These are phyloP conservation scores for Stylosanthes scabra DNA, from an alignment of 331 rosid species.

Conservation along the genomic window DNA sequence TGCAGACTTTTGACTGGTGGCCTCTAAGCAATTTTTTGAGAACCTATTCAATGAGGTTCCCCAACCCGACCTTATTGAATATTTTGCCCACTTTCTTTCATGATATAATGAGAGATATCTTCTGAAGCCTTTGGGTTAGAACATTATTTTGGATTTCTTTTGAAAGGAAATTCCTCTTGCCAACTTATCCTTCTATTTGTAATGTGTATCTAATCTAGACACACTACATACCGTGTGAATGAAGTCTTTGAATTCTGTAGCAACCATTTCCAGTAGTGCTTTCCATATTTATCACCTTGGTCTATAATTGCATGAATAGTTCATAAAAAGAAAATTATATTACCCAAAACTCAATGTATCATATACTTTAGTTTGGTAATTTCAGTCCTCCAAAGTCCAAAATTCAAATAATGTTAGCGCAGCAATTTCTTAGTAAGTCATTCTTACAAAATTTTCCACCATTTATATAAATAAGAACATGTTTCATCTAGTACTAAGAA, in stretches of 20 bases:
- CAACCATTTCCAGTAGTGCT: not conserved
- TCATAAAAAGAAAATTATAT: not conserved
- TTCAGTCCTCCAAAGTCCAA: not conserved
- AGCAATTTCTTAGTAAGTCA: not conserved
- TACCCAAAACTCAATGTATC: constrained; percentile 1
- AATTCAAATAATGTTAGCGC: not conserved
- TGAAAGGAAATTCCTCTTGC: not conserved
- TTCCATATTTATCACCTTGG: not conserved
- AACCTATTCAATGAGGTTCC: no score
- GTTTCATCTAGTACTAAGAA: not conserved
- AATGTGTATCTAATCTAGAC: constrained; percentile 1
- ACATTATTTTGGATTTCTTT: constrained; percentile 3
- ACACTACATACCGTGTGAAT: not conserved
- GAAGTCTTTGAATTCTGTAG: not conserved
- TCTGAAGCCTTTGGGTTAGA: constrained; percentile 10
- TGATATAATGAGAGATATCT: no score
- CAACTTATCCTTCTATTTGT: not conserved
- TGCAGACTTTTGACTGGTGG: no score
- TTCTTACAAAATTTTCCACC: constrained; percentile 15
- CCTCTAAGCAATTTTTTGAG: no score
- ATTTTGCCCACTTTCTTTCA: no score
- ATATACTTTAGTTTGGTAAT: constrained; percentile 27
- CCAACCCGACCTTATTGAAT: no score
- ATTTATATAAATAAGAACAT: not conserved
- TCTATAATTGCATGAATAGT: not conserved